phyloP scores from a whole-genome alignment of 805 yeast species.

The Spathaspora hagerdaliae region DNA sequence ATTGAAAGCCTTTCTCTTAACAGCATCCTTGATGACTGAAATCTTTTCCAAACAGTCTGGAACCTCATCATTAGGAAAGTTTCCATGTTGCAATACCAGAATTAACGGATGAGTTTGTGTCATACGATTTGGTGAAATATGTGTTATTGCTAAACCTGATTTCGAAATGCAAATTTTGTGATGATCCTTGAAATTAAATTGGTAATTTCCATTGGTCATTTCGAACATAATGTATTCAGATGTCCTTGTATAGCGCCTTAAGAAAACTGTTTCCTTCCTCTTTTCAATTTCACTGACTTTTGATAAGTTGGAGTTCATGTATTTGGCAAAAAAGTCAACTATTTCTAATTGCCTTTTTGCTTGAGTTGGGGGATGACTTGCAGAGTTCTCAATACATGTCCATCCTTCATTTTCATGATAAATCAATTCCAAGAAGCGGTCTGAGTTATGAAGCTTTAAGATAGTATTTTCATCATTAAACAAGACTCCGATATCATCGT shows the following conservation, averaged over 20 bases:
- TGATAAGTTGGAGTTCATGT: conserved; percentile 87
- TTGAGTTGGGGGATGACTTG: conserved; percentile 40
- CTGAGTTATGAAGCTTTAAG: conserved; percentile 61
- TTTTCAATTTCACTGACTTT: conserved; percentile 68
- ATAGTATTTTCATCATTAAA: conserved; percentile 84
- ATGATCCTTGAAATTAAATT: conserved; percentile 94
- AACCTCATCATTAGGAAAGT: conserved; percentile 35
- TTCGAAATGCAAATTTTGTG: conserved; percentile 80
- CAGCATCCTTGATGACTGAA: conserved; percentile 58
- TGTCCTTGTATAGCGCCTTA: conserved; percentile 79
- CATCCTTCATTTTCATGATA: conserved; percentile 43
- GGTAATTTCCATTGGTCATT: conserved; percentile 86
- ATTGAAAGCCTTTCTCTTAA: conserved; percentile 35
- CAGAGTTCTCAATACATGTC: conserved; percentile 44
- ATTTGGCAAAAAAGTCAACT: conserved; percentile 82
- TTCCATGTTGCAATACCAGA: conserved; percentile 38
- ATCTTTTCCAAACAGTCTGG: conserved; percentile 42
- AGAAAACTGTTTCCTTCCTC: conserved; percentile 64
- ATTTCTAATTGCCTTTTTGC: conserved; percentile 74
- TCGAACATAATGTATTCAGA: conserved; percentile 86
- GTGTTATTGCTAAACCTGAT: conserved; percentile 71
- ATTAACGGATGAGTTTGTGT: conserved; percentile 63
- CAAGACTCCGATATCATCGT: conserved; percentile 85
- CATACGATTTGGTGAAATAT: conserved; percentile 72
- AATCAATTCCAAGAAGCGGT: conserved; percentile 60